phyloP scores from a whole-genome alignment of 2,329 filamentous ascomycete species.

The Trichoderma lentiforme region DNA sequence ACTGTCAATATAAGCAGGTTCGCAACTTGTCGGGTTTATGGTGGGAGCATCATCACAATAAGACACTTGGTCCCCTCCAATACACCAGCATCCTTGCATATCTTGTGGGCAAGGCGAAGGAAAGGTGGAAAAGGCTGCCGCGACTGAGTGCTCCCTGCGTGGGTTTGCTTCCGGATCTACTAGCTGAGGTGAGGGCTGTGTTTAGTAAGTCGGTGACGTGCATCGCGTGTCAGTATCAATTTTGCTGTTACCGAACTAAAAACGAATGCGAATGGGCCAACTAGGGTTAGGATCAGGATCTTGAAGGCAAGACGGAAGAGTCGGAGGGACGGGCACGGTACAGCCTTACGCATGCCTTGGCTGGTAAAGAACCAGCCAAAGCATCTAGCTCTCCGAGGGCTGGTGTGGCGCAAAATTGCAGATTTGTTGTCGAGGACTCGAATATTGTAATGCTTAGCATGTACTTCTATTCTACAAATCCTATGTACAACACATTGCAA shows the following conservation, averaged over 20 bases:
- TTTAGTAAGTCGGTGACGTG: slow-evolving; percentile 27
- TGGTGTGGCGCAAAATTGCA: not conserved
- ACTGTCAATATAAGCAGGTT: slow-evolving; percentile 25
- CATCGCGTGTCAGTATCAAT: slow-evolving; percentile 32
- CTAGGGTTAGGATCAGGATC: not conserved
- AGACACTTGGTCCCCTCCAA: slow-evolving; percentile 21
- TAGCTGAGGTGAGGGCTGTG: slow-evolving; percentile 18
- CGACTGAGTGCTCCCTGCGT: slow-evolving; percentile 30
- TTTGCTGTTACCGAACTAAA: slow-evolving; percentile 23
- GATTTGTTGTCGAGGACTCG: not conserved
- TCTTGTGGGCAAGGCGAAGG: slow-evolving; percentile 29
- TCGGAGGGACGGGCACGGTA: not conserved
- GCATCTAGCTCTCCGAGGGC: no score
- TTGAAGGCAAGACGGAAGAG: not conserved
- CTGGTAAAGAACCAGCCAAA: no score
- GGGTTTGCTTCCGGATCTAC: slow-evolving; percentile 24
- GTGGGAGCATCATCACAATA: slow-evolving; percentile 24
- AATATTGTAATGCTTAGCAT: not conserved
- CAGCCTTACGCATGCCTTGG: not conserved
- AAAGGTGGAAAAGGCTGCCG: slow-evolving; percentile 9
- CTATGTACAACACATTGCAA: not conserved
- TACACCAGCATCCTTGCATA: slow-evolving; percentile 34
- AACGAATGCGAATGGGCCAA: slow-evolving; percentile 29
- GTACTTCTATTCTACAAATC: not conserved
- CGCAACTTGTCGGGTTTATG: slow-evolving; percentile 29